Evolutionary conservation across 2,329 filamentous ascomycete species (phyloP), one percentile per base, ranked within the genome.

Genomic region (Aureobasidium mangrovei): DNA sequence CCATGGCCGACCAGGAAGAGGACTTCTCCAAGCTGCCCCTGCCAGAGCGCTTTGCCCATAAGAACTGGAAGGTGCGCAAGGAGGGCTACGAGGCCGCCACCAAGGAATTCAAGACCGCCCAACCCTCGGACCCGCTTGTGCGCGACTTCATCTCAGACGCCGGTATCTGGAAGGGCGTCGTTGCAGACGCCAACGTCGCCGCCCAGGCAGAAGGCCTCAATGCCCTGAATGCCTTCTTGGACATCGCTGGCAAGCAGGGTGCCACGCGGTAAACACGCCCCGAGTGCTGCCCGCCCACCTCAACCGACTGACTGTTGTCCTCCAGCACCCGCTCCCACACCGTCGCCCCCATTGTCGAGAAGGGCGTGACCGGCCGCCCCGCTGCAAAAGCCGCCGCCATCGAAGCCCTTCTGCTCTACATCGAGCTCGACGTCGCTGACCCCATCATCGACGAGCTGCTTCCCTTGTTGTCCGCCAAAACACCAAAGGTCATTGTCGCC

Each of bases 51-150:
- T 94, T 91, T 72, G 76, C 80, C 53, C 89, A 95, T 76, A 95
- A 95, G 86, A 82, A 87, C 65, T 98, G 93, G 93, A 98, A 98
- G 79, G 91, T 95, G 40, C 82, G 93, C 65, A 98, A 98, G 74
- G 83, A 83, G 66, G 93, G 84, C 52, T 98, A 97, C 68, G 93
- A 98, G 77, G 89, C 93, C 61, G 91, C 89, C 24, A 82, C 86
- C 39, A 91, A 93, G 70, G 81, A 85, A 61, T 97, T 98, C 69
- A 85, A 90, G 67, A 76, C 81, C 56, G 89, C 91, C 4, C 84
- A 88, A 58, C 91, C 97, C 68, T 80, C 83, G 62, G 87, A 94
- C 67, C 84, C 90, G 9, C 84, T 84, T 35, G 96, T 98, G 64
- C 80, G 83, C 62, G 89, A 91, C 1, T 98, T 97, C 65, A 72